Evolutionary conservation across 495 filamentous ascomycete species (phyloP).

Genomic region (Podospora bellae-mahoneyi): DNA sequence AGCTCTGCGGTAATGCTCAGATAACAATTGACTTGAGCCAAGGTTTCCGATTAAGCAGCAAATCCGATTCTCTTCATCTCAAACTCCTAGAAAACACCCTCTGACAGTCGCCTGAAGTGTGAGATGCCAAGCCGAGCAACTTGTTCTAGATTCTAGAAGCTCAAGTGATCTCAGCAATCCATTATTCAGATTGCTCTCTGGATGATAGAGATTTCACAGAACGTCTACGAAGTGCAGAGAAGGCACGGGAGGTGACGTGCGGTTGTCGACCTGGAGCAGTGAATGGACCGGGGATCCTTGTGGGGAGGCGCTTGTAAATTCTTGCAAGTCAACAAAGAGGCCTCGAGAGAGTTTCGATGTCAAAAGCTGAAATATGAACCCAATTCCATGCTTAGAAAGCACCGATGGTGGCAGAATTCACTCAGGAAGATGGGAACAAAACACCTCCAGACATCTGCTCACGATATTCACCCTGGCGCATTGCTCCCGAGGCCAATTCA

Average conservation of each 20-base stretch:
- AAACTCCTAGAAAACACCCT: no score
- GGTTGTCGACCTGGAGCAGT: neutral
- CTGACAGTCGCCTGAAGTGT: no score
- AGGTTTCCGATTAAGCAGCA: no score
- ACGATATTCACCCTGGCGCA: neutral
- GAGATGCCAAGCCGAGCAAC: no score
- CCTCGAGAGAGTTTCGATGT: neutral
- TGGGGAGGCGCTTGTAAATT: neutral
- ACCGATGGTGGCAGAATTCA: neutral
- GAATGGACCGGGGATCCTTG: neutral
- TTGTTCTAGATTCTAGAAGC: no score
- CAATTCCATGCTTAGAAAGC: neutral
- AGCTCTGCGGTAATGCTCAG: no score
- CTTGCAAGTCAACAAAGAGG: neutral
- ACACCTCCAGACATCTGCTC: neutral
- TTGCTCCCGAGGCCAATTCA: neutral
- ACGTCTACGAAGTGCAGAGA: slow-evolving; percentile 1
- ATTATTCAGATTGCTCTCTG: neutral
- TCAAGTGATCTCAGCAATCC: no score
- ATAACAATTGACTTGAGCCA: no score
- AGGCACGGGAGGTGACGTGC: neutral
- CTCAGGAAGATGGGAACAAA: neutral
- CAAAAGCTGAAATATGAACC: neutral
- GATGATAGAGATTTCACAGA: neutral
- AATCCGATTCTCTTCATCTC: no score